Conservation (phyloP, 805 yeast species). For the Alloascoidea africana region DNA sequence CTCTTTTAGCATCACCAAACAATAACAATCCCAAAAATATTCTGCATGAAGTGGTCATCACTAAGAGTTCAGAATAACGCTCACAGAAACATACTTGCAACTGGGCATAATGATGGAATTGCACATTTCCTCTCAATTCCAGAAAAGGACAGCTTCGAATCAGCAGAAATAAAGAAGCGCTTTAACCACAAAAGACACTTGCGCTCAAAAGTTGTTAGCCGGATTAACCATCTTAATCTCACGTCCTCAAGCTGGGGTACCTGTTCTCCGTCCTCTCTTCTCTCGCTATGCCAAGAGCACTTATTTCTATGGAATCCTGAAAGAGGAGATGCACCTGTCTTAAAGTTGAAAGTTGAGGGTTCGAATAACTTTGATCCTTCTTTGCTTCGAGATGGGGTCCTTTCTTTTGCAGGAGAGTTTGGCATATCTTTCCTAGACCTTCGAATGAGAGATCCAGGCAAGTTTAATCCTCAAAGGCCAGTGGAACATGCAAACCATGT, state of each 20-base stretch:
- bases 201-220: constrained; percentile 3
- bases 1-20: constrained; percentile 36
- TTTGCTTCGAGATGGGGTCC: constrained; percentile 28
- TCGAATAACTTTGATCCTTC: constrained; percentile 33
- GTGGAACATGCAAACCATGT: constrained; percentile 13
- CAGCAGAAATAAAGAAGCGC: constrained; percentile 62
- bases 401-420: constrained; percentile 53
- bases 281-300: constrained; percentile 52
- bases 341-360: constrained; percentile 36
- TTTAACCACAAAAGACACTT: constrained; percentile 68
- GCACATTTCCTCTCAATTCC: constrained; percentile 65
- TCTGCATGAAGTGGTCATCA: constrained; percentile 27
- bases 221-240: constrained; percentile 21
- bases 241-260: constrained; percentile 26
- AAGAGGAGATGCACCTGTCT: constrained; percentile 41
- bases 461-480: constrained; percentile 26
- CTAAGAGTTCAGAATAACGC: constrained; percentile 16
- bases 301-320: constrained; percentile 66
- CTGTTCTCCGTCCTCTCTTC: constrained; percentile 29
- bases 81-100: constrained; percentile 31
- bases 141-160: constrained; percentile 27
- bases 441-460: constrained; percentile 31
- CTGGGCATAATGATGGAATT: constrained; percentile 68
- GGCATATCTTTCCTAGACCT: constrained; percentile 68
- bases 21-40: constrained; percentile 35